Evolutionary conservation across 768 basidiomycete genomes (phyloP), one percentile per base, ranked within the genome.

Genomic region (Fomitopsis pulvina): DNA sequence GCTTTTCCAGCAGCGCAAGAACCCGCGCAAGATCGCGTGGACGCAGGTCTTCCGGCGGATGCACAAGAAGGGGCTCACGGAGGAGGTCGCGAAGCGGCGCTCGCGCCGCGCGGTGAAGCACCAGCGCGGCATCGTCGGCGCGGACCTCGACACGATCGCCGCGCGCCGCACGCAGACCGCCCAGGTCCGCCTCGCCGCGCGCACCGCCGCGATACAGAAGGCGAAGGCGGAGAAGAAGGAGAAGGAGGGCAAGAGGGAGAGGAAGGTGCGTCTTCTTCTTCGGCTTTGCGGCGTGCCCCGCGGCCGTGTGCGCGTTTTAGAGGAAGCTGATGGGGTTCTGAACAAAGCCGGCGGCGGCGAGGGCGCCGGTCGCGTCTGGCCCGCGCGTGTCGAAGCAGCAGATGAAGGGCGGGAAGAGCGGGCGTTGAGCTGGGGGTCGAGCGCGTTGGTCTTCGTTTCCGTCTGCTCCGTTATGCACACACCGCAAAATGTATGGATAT

Each of bases 31-130:
- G 83, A 93, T 98, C 74, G 87, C 95, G 56, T 98, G 95, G 95
- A 98, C 95, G 32, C 72, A 76, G 62, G 81, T 87, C 54, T 95
- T 88, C 80, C 87, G 91, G 58, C 87, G 93, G 62, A 91, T 96
- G 86, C 96, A 98, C 83, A 96, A 95, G 84, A 99, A 99, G 85
- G 96, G 96, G 69, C 83, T 98, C 70, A 93, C 93, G 45, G 95
- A 98, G 75, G 95, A 98, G 73, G 88, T 94, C 47, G 92, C 93
- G 63, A 99, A 98, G 92, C 97, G 96, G 78, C 87, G 95, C 57
- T 88, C 89, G 45, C 89, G 94, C 72, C 85, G 86, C 71, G 92
- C 91, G 57, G 92, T 98, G 66, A 99, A 98, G 79, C 85, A 92
- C 76, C 85, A 95, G 76, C 92, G 96, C 65, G 96, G 96, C 55